Percentiles rank a stretch among this genome's conserved stretches.
phyloP scores from a whole-genome alignment of 208 protist genomes.

The Crithidia sp. region DNA sequence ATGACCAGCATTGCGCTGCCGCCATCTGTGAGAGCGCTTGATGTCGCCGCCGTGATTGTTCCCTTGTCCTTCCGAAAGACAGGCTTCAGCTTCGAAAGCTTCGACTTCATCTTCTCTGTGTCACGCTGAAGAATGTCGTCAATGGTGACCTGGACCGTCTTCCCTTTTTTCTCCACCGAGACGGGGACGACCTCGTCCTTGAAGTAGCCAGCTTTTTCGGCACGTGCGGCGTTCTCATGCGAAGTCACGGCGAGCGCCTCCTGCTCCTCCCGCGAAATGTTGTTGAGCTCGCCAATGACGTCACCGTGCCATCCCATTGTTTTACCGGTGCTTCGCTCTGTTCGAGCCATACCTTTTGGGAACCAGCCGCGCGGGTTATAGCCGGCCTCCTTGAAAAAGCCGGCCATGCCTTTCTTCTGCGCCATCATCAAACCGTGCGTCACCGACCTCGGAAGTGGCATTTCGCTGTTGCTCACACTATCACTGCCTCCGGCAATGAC shows the following conservation, averaged over 20 bases:
- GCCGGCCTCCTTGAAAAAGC: constrained; percentile 71
- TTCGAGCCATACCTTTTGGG: constrained; percentile 51
- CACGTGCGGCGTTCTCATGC: constrained; percentile 70
- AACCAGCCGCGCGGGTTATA: constrained; percentile 73
- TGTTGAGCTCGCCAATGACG: constrained; percentile 82
- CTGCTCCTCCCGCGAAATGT: constrained; percentile 69
- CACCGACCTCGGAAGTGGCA: constrained; percentile 58
- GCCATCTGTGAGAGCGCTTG: constrained; percentile 82
- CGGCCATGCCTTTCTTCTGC: constrained; percentile 53
- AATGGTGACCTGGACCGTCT: constrained; percentile 37
- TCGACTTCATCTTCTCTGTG: constrained; percentile 58
- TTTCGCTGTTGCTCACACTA: constrained; percentile 77
- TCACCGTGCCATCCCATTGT: constrained; percentile 92
- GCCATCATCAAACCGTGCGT: constrained; percentile 63
- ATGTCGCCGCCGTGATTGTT: constrained; percentile 85
- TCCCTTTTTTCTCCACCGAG: constrained; percentile 43
- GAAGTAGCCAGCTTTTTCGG: constrained; percentile 74
- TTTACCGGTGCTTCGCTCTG: constrained; percentile 86
- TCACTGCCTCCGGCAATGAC: constrained; percentile 90
- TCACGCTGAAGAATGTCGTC: constrained; percentile 82
- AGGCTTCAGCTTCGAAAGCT: constrained; percentile 73
- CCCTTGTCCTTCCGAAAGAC: constrained; percentile 78
- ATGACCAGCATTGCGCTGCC: constrained; percentile 83
- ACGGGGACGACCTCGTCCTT: constrained; percentile 76
- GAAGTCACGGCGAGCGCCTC: constrained; percentile 70